Evolutionary conservation across 352 stramenopile species (phyloP), one percentile per base, ranked within the genome.

Genomic region (Blastocystis sp.): DNA sequence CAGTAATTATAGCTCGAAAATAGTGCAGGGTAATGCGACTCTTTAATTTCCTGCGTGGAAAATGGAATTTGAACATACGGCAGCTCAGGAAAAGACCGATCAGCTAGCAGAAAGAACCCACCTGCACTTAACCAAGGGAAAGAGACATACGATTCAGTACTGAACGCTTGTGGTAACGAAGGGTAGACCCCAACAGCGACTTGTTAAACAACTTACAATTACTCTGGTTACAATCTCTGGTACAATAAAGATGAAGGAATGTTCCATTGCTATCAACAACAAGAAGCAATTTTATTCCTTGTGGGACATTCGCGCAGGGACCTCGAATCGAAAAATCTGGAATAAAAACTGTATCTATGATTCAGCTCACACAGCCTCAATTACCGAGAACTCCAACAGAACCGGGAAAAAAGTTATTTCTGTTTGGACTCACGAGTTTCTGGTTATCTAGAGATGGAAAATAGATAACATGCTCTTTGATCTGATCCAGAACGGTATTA

Each of bases 1-100:
- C 73, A 85, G 56, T 85, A 85, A 18, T 85, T 85, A 30, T 85
- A 85, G 56, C 63, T 85, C 26, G 73, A 85, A 0, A 85, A 55
- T 3, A 53, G n/a, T 13, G 45, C 13, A 2, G 73, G 34, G 20
- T 66, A 26, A 20, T 6, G 3, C 11, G 43, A 66, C 20, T 13
- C 41, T 13, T 8, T 8, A 34, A 85, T 85, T 43, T 85, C 73
- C 34, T 45, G 30, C 4, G 16, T 30, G 30, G 73, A 85, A 43
- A 85, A 85, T 3, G 73, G 73, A 30, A 85, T 68, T 69, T 85
- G 73, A 45, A 85, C 30, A 18, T 85, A 85, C 26, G 73, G 73
- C 20, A 85, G 54, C 63, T 85, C 73, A n/a, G 73, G 73, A 24
- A 69, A 85, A 2, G 73, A 39, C 9, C 73, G 73, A 68, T 66